A percentile compares a stretch with the other conserved stretches of the same genome.
phyloP scores from a whole-genome alignment of 2,329 filamentous ascomycete genomes.

The Cladosporium sphaerospermum region DNA sequence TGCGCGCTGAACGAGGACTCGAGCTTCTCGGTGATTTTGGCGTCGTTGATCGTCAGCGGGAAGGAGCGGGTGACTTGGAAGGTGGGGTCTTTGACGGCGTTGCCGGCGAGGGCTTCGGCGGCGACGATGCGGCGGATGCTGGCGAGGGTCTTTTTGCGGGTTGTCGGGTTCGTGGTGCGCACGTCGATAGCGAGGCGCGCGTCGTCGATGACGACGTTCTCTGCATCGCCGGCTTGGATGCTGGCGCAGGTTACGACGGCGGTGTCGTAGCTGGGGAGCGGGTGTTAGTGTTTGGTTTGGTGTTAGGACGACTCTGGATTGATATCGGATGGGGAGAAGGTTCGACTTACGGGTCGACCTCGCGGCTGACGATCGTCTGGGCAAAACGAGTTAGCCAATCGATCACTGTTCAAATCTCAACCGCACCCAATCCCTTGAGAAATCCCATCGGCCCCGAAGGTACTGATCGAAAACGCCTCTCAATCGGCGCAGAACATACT shows the following conservation, averaged over 20 bases:
- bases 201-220: conserved; percentile 54
- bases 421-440: background rate
- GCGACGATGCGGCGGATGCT: conserved; percentile 49
- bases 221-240: conserved; percentile 53
- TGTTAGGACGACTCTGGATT: conserved; percentile 9
- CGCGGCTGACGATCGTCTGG: conserved; percentile 50
- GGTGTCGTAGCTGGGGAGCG: conserved; percentile 33
- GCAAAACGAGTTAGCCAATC: conserved; percentile 23
- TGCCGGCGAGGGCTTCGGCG: conserved; percentile 48
- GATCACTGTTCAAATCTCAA: conserved; percentile 35
- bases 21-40: conserved; percentile 35
- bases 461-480: background rate
- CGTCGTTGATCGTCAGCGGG: conserved; percentile 50
- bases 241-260: conserved; percentile 55
- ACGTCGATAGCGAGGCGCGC: conserved; percentile 53
- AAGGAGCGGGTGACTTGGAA: conserved; percentile 39
- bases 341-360: conserved; percentile 40
- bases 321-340: background rate
- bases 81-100: conserved; percentile 38
- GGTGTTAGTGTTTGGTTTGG: background rate
- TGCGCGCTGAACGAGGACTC: conserved; percentile 40
- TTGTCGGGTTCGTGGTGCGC: conserved; percentile 41
- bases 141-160: conserved; percentile 42
- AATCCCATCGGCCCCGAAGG: background rate
- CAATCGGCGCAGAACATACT: background rate